Percentiles rank a stretch among this genome's conserved stretches.
These are phyloP conservation scores for Penicillium sp. DNA, from an alignment of 2,329 filamentous ascomycete genomes.

Conservation along the genomic window DNA sequence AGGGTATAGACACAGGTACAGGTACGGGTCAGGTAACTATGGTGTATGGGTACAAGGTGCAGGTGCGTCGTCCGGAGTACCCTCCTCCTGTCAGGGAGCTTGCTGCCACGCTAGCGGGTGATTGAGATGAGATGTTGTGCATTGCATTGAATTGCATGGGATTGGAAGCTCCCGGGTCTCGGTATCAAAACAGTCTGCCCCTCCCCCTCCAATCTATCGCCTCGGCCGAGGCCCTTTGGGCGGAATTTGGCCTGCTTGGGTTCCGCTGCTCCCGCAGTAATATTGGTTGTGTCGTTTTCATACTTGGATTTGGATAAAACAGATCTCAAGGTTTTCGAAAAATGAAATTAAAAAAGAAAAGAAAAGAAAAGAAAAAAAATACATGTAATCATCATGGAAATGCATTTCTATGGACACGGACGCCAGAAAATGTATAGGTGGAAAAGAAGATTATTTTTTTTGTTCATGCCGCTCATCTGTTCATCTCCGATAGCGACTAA, in stretches of 20 bases:
- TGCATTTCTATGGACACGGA: conserved; percentile 13
- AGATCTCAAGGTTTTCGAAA: not conserved
- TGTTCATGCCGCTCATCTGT: conserved; percentile 19
- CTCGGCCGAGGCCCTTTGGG: not conserved
- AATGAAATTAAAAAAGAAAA: not conserved
- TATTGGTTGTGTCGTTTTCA: too few species aligned
- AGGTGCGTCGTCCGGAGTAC: conserved; percentile 4
- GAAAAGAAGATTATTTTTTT: conserved; percentile 3
- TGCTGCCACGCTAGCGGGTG: conserved; percentile 1
- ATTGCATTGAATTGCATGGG: conserved; percentile 17
- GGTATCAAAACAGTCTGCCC: not conserved
- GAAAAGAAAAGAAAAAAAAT: not conserved
- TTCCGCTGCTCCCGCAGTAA: conserved; percentile 10
- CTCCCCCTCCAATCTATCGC: conserved; percentile 11
- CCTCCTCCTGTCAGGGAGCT: conserved; percentile 2
- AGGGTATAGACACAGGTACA: not conserved
- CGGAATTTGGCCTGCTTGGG: conserved; percentile 10
- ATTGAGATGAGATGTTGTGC: conserved; percentile 6
- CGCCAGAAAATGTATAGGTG: not conserved
- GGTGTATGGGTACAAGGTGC: not conserved
- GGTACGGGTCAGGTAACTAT: not conserved
- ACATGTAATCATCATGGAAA: not conserved
- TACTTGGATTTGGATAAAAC: too few species aligned
- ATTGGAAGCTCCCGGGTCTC: not conserved
- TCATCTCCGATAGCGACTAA: conserved; percentile 17